Conservation (phyloP, 805 yeast genomes). For the Nadsonia fulvescens region DNA sequence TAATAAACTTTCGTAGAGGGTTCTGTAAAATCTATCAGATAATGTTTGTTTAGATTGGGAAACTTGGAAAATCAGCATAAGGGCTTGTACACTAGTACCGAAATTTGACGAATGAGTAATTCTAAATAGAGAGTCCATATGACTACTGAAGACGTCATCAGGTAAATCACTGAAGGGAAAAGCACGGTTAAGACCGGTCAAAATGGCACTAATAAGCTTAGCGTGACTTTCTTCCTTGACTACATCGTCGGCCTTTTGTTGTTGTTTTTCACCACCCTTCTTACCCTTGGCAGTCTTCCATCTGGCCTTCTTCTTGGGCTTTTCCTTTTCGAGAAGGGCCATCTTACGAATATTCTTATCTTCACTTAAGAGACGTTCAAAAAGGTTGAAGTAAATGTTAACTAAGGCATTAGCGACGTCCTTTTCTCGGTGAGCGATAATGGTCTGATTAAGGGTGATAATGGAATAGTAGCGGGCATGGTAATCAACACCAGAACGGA, state of each 20-base stretch:
- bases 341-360: conserved; percentile 30
- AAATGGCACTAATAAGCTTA: conserved; percentile 70
- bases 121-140: conserved; percentile 67
- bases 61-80: conserved; percentile 70
- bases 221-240: conserved; percentile 55
- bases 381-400: conserved; percentile 68
- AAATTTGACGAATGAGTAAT: conserved; percentile 90
- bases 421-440: conserved; percentile 58
- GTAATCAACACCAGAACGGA: conserved; percentile 56
- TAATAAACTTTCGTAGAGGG: conserved; percentile 74
- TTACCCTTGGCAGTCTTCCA: conserved; percentile 64
- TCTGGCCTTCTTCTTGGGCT: conserved; percentile 32
- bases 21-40: conserved; percentile 52
- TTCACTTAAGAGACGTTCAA: conserved; percentile 64
- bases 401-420: conserved; percentile 71
- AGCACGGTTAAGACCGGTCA: conserved; percentile 91
- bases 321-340: conserved; percentile 19
- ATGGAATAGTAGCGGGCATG: conserved; percentile 80
- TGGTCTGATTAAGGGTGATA: conserved; percentile 82
- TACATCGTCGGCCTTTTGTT: conserved; percentile 14
- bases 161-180: conserved; percentile 75
- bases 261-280: conserved; percentile 43
- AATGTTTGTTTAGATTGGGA: conserved; percentile 31
- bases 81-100: conserved; percentile 85
- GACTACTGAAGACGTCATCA: conserved; percentile 46